A percentile compares a stretch with the other conserved stretches of the same genome.
Evolutionary conservation across 345 rosid species (phyloP).

Genomic region (Syzygium aromaticum): DNA sequence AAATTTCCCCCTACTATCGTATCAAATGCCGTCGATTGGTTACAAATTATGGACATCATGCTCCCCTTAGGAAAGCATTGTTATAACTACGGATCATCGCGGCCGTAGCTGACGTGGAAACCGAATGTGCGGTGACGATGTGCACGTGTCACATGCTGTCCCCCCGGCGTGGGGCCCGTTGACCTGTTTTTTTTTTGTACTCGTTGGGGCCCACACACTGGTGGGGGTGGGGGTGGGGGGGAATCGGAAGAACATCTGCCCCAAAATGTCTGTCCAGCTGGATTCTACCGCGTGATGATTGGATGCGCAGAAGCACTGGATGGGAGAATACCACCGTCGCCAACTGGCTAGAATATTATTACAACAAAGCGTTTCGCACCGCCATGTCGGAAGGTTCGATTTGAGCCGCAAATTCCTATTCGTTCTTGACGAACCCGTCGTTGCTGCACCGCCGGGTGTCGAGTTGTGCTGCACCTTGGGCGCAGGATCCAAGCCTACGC

Average conservation of each 20-base stretch:
- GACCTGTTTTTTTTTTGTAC: too few species aligned
- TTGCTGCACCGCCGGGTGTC: accelerated
- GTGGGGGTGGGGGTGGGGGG: accelerated
- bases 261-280: neutral
- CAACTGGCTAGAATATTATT: too few species aligned
- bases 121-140: neutral
- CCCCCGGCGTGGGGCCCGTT: too few species aligned
- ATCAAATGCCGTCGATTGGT: neutral
- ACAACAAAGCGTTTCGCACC: too few species aligned
- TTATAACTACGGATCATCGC: neutral
- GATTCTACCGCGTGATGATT: neutral
- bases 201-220: too few species aligned
- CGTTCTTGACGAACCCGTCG: accelerated
- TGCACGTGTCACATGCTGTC: neutral
- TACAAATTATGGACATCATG: neutral
- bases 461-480: accelerated
- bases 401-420: neutral
- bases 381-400: neutral
- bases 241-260: neutral
- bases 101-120: too few species aligned
- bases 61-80: neutral
- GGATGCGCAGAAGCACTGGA: neutral
- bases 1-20: neutral
- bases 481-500: accelerated
- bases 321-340: too few species aligned